Evolutionary conservation across 2,329 filamentous ascomycete species (phyloP), one percentile per base, ranked within the genome.

Genomic region (Stylonectria norvegica): DNA sequence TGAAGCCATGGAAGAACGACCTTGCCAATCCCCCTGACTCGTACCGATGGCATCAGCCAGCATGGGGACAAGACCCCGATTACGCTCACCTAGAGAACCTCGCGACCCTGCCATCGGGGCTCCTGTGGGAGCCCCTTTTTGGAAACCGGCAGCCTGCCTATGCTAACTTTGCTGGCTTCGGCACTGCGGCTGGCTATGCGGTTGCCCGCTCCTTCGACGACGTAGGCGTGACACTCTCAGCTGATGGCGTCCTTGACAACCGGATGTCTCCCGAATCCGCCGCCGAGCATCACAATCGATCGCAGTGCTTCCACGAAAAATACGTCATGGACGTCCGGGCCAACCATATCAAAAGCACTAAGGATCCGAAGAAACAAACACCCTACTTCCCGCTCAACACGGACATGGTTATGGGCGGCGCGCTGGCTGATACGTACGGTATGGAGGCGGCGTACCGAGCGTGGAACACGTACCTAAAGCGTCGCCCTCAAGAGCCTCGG

Each of bases 201-300:
- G 39, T 53, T 28, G 32, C 35, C 8, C 40, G 43, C 16, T 43
- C 42, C 6, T 42, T 52, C 18, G 46, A 48, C 25, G 36, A 30
- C 14, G 17, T 35, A 12, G 49, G 49, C 25, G 31, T 34, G 19
- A 20, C 19, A 15, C 39, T 49, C 17, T 33, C 42, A 8, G 27
- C 78, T 5, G 76, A 76, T 22, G 78, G 81, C 55, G 79, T 80
- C 45, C 77, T 81, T 43, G 76, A 75, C 11, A 76, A 81, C 57
- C 75, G 19, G 30, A 35, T 45, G 33, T 31, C 45, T 2, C 11
- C 16, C 4, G 12, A 14, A 8, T 40, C 42, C 28, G 5, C 31
- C 15, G 3, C 5, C 1, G 30, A 29, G 3, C 44, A 40, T 16
- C 3, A 34, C 10, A 9, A 20, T 9, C 28, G 29, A 19, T 10